Percentiles rank a stretch among this genome's conserved stretches.
Conservation (phyloP, 2,329 filamentous ascomycete species). For the Apiospora koreana region DNA sequence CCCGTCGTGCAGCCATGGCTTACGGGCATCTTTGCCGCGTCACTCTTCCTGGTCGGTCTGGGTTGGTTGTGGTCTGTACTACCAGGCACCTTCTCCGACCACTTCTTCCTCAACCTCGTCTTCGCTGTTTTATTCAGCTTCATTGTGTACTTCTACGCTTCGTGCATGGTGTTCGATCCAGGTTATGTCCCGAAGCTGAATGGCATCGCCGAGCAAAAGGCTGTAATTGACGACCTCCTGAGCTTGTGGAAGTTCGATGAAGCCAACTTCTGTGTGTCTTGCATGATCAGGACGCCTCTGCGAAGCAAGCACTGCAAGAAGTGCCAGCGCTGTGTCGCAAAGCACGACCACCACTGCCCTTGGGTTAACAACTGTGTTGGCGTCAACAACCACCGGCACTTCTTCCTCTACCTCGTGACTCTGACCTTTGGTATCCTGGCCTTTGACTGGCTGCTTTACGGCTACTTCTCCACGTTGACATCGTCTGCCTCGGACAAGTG, state of each 20-base stretch:
- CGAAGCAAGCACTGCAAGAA: conserved; percentile 94
- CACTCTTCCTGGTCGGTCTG: conserved; percentile 77
- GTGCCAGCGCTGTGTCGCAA: conserved; percentile 90
- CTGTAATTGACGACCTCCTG: conserved; percentile 84
- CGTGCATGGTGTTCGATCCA: conserved; percentile 85
- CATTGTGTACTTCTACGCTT: conserved; percentile 83
- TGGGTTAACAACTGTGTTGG: conserved; percentile 98
- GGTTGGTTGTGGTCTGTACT: conserved; percentile 76
- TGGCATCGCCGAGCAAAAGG: conserved; percentile 86
- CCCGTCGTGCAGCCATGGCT: conserved; percentile 70
- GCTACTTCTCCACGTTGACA: conserved; percentile 66
- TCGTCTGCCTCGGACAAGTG: conserved; percentile 59
- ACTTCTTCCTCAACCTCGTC: conserved; percentile 75
- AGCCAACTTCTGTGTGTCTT: conserved; percentile 87
- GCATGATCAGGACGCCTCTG: conserved; percentile 91
- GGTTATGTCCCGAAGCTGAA: conserved; percentile 90
- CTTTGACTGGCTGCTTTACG: conserved; percentile 71
- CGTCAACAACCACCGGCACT: conserved; percentile 94
- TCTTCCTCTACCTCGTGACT: conserved; percentile 83
- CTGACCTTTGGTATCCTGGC: conserved; percentile 74
- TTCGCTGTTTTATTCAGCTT: conserved; percentile 67
- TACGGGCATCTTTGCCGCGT: conserved; percentile 87
- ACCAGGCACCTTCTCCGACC: conserved; percentile 68
- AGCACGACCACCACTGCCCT: conserved; percentile 96
- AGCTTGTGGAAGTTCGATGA: conserved; percentile 89